Percentiles rank a stretch among this genome's conserved stretches.
These are phyloP conservation scores for Saccharomycopsis hybrid DNA, from an alignment of 1,139 yeast genomes.

Conservation along the genomic window DNA sequence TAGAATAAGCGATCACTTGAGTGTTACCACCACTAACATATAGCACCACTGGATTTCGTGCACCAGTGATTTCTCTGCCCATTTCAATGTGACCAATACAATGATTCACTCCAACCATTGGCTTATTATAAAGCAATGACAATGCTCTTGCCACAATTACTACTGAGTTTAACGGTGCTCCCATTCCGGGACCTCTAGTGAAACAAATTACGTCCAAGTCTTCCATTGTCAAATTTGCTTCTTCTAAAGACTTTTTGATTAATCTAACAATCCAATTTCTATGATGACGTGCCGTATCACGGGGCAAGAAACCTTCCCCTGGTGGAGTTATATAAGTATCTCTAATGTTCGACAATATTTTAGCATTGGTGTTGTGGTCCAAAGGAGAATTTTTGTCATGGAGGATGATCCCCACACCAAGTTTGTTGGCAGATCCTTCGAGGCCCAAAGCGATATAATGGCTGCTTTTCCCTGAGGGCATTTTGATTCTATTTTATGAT, in stretches of 20 bases:
- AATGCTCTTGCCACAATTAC: constrained; percentile 89
- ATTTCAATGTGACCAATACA: constrained; percentile 97
- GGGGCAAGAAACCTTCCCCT: constrained; percentile 93
- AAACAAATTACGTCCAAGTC: constrained; percentile 90
- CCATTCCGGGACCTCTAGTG: constrained; percentile 99
- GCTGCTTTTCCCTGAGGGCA: not conserved
- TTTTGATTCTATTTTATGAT: not conserved
- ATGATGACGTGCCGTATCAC: constrained; percentile 96
- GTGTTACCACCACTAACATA: constrained; percentile 98
- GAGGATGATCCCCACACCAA: constrained; percentile 87
- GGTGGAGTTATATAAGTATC: constrained; percentile 96
- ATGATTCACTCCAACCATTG: constrained; percentile 91
- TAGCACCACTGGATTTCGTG: constrained; percentile 87
- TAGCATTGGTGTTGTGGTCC: constrained; percentile 51
- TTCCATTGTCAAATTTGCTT: constrained; percentile 44
- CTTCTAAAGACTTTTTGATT: constrained; percentile 57
- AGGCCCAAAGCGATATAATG: constrained; percentile 72
- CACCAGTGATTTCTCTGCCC: constrained; percentile 98
- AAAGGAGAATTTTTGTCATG: constrained; percentile 52
- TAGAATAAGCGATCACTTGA: constrained; percentile 93
- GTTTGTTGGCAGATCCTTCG: constrained; percentile 95
- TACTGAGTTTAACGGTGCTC: constrained; percentile 93
- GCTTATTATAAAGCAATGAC: constrained; percentile 72
- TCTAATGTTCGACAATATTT: constrained; percentile 77
- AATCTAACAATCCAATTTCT: constrained; percentile 90